Conservation (phyloP, 1,284 basidiomycete genomes). For the Schizophyllum commune region DNA sequence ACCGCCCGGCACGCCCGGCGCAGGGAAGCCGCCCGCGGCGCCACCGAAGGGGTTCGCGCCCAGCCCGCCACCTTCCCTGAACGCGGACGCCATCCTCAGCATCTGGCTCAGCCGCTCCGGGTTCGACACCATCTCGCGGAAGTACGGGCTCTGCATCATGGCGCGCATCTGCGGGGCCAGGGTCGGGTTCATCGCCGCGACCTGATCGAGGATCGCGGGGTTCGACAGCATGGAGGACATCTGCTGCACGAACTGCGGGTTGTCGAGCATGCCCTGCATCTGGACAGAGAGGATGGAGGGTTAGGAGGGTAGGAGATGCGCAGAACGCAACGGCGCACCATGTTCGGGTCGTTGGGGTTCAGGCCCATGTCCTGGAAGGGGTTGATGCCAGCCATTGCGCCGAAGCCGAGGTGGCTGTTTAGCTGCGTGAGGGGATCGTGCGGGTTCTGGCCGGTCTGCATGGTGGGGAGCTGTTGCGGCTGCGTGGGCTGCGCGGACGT, state of each 20-base stretch:
- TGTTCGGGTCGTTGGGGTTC: conserved; percentile 85
- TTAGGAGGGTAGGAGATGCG: neutral
- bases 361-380: conserved; percentile 83
- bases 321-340: conserved; percentile 42
- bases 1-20: conserved; percentile 41
- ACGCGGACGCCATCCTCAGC: conserved; percentile 69
- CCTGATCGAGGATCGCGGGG: conserved; percentile 77
- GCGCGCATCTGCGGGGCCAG: conserved; percentile 80
- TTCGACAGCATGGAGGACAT: conserved; percentile 73
- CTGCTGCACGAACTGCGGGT: conserved; percentile 72
- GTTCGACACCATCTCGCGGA: conserved; percentile 80
- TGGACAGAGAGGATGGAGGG: conserved; percentile 19
- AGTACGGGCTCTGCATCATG: conserved; percentile 74
- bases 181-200: conserved; percentile 78
- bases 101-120: conserved; percentile 74
- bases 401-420: conserved; percentile 65
- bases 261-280: conserved; percentile 81
- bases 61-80: conserved; percentile 30
- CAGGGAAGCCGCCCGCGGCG: conserved; percentile 35
- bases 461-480: conserved; percentile 55
- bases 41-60: conserved; percentile 10
- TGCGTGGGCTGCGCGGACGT: conserved; percentile 21
- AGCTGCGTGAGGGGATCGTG: conserved; percentile 72
- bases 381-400: conserved; percentile 74
- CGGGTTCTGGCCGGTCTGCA: conserved; percentile 81